Evolutionary conservation across 2,329 filamentous ascomycete species (phyloP).

Genomic region (Coleophoma crateriformis): DNA sequence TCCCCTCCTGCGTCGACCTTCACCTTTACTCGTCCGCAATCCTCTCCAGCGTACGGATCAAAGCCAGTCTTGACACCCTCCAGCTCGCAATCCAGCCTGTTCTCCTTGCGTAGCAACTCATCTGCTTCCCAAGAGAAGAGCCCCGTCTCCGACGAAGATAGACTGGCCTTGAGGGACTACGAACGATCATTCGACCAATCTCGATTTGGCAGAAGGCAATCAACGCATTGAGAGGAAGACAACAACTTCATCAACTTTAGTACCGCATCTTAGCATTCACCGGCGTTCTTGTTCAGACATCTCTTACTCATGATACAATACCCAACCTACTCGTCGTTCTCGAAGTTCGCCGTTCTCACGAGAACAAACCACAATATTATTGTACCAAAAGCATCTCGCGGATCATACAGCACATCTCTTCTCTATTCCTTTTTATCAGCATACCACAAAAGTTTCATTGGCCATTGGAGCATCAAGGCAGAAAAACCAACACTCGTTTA

Average conservation of each 20-base stretch:
- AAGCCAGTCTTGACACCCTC: constrained; percentile 57
- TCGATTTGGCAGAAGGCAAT: constrained; percentile 26
- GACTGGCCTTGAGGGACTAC: constrained; percentile 77
- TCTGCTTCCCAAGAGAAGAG: constrained; percentile 45
- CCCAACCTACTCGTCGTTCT: constrained; percentile 20
- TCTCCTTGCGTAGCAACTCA: constrained; percentile 64
- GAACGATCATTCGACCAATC: constrained; percentile 80
- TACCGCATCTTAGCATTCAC: constrained; percentile 14
- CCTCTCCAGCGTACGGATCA: constrained; percentile 33
- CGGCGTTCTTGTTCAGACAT: constrained; percentile 16
- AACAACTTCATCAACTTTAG: constrained; percentile 1
- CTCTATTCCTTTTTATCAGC: constrained; percentile 5
- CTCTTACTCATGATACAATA: constrained; percentile 20
- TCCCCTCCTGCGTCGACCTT: constrained; percentile 24
- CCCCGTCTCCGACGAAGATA: constrained; percentile 69
- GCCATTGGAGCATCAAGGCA: constrained; percentile 13
- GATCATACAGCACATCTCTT: constrained; percentile 17
- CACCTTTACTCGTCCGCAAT: constrained; percentile 44
- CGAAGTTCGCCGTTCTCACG: constrained; percentile 20
- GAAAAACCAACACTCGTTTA: not conserved
- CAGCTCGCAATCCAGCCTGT: constrained; percentile 79
- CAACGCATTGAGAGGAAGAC: constrained; percentile 17
- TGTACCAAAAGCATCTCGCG: constrained; percentile 24
- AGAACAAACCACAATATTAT: constrained; percentile 11
- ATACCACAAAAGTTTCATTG: constrained; percentile 16